These are phyloP conservation scores for Serendipita sp. DNA, from an alignment of 768 basidiomycete species.

Conservation along the genomic window DNA sequence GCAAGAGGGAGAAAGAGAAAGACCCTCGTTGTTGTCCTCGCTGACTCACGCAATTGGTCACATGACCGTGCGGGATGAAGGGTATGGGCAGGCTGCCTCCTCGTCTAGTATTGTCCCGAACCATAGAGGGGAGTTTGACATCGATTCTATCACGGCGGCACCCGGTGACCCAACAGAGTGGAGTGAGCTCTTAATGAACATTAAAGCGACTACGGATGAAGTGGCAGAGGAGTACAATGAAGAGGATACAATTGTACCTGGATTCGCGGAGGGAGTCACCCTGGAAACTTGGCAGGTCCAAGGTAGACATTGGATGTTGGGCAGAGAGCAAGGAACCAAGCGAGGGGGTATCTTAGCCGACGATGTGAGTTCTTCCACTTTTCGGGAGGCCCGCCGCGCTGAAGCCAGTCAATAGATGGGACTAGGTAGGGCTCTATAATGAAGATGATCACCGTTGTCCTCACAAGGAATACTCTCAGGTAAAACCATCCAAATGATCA, in stretches of 20 bases:
- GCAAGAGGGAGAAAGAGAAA: background rate
- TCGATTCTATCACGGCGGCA: background rate
- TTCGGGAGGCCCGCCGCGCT: constrained; percentile 28
- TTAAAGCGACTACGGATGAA: constrained; percentile 21
- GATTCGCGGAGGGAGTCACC: constrained; percentile 52
- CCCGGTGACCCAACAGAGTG: background rate
- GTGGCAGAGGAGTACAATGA: constrained; percentile 36
- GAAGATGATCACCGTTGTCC: background rate
- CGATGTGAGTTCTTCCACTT: constrained; percentile 37
- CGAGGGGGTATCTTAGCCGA: constrained; percentile 83
- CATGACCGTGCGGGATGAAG: background rate
- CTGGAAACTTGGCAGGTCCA: constrained; percentile 81
- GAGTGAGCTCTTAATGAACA: background rate
- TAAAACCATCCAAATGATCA: constrained; percentile 83
- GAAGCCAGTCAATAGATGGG: constrained; percentile 16
- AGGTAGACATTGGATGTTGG: constrained; percentile 76
- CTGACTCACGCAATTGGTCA: background rate
- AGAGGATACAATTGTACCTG: constrained; percentile 56
- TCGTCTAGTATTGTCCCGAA: background rate
- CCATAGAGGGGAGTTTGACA: background rate
- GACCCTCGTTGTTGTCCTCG: background rate
- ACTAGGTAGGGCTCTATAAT: constrained; percentile 11
- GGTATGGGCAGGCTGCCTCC: background rate
- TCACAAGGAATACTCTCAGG: constrained; percentile 21
- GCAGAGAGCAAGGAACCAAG: constrained; percentile 64